Evolutionary conservation across 208 protist species (phyloP).

Genomic region (Balamuthia mandrillaris): DNA sequence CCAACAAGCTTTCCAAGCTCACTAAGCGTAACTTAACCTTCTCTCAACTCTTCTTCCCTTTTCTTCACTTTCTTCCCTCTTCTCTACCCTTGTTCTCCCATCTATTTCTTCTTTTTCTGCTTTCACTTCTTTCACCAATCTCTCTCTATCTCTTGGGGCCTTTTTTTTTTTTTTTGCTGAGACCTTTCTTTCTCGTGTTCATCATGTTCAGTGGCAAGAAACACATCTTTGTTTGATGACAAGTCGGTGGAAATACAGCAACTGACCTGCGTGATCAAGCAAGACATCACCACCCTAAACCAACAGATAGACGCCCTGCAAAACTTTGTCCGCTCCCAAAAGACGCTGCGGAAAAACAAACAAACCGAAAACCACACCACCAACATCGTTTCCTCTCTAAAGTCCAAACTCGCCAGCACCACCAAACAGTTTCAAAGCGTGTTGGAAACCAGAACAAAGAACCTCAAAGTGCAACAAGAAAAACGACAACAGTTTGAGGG

Average conservation of each 20-base stretch:
- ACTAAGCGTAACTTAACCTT: background rate
- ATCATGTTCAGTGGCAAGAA: background rate
- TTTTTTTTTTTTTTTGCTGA: background rate
- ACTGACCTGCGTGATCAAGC: constrained; percentile 2
- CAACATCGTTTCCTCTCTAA: background rate
- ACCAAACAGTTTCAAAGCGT: constrained; percentile 1
- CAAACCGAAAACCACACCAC: background rate
- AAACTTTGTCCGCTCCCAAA: background rate
- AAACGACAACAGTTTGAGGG: background rate
- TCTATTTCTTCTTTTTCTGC: background rate
- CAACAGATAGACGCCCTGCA: background rate
- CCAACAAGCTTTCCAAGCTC: constrained; percentile 3
- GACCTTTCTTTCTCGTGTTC: background rate
- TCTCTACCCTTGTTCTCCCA: background rate
- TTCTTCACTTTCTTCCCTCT: background rate
- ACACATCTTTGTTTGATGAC: constrained; percentile 5
- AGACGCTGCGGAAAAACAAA: constrained; percentile 7
- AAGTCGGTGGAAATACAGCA: constrained; percentile 13
- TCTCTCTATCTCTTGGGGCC: background rate
- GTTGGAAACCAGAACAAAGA: background rate
- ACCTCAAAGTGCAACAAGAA: constrained; percentile 1
- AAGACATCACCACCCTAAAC: constrained; percentile 17
- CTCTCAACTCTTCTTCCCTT: background rate
- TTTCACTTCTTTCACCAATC: background rate
- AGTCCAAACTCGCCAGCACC: constrained; percentile 4